A percentile compares a stretch with the other conserved stretches of the same genome.
These are phyloP conservation scores for Ogataea dorogensis DNA, from an alignment of 805 yeast species.

Conservation along the genomic window DNA sequence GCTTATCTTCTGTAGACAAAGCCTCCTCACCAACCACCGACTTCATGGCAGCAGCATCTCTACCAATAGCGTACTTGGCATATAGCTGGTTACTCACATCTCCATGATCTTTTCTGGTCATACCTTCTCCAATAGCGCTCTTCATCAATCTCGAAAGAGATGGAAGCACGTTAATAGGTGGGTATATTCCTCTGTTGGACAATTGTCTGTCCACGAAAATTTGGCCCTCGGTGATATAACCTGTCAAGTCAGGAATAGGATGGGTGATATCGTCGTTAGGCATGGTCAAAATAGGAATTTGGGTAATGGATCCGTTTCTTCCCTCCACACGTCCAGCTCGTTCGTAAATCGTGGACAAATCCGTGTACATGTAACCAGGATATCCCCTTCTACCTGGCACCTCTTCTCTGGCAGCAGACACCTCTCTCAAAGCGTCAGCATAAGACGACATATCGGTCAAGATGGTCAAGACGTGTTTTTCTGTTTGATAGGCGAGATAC, in stretches of 20 bases:
- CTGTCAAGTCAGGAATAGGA: constrained; percentile 99
- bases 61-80: constrained; percentile 99
- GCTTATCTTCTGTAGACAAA: constrained; percentile 92
- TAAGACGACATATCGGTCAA: constrained; percentile 99
- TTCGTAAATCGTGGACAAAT: constrained; percentile 97
- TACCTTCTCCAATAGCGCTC: constrained; percentile 99
- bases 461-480: constrained; percentile 96
- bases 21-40: constrained; percentile 99
- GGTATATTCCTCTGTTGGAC: constrained; percentile 94
- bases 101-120: constrained; percentile 99
- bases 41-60: constrained; percentile 99
- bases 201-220: constrained; percentile 96
- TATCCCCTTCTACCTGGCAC: constrained; percentile 99
- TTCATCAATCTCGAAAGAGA: constrained; percentile 98
- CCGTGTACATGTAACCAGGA: constrained; percentile 99
- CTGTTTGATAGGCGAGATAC: constrained; percentile 97
- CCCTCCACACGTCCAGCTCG: constrained; percentile 99
- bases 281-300: constrained; percentile 98
- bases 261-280: constrained; percentile 99
- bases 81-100: constrained; percentile 98
- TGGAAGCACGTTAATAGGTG: constrained; percentile 98
- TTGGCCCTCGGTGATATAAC: constrained; percentile 99
- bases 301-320: constrained; percentile 98
- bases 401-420: constrained; percentile 99
- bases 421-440: constrained; percentile 99